Evolutionary conservation across 75 land plant species (phyloP), one percentile per base, ranked within the genome.

Genomic region (Pinus albicaulis): DNA sequence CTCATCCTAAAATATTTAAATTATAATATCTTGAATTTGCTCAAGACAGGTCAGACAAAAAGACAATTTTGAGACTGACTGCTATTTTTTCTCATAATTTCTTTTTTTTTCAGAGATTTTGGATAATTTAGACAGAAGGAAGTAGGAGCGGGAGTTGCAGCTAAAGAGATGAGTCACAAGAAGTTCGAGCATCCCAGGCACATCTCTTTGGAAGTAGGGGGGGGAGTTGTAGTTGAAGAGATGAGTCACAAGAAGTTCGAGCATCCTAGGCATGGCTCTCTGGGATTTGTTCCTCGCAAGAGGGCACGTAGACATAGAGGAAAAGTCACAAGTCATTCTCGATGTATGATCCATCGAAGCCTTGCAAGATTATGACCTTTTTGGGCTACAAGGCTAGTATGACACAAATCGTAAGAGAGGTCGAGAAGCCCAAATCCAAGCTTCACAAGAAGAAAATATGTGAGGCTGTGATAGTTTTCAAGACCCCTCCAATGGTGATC

Each of bases 321-420:
- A 19, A 87, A 87, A 92, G 93, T 93, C 82, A 93, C 82, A 93
- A 93, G 81, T 88, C 93, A 5, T 93, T 93, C 52, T 95, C 98
- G 5, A 82, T 63, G 76, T 92, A 94, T 88, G 92, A 94, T 64
- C 90, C 86, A 26, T 48, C 79, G 16, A 92, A 92, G 81, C 76
- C 79, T 7, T 74, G 79, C 71, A 87, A 85, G 26, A 76, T 92
- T 53, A 94, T 95, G 19, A 90, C 98, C 13, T 90, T 94, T 64
- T 77, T 94, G 3, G 98, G 95, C 15, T 94, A 94, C 85, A 94
- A 94, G 75, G 98, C 95, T 78, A 95, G 95, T 12, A 94, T 92
- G 95, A 94, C 98, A 13, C 98, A 94, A 79, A 92, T 94, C 71
- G 92, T 92, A 11, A 83, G 97, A 61, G 97, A 94, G 34, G 97